Base-by-base conservation (phyloP, 192 early-diverging fungal species). In the Gryganskiella cystojenkinii region DNA sequence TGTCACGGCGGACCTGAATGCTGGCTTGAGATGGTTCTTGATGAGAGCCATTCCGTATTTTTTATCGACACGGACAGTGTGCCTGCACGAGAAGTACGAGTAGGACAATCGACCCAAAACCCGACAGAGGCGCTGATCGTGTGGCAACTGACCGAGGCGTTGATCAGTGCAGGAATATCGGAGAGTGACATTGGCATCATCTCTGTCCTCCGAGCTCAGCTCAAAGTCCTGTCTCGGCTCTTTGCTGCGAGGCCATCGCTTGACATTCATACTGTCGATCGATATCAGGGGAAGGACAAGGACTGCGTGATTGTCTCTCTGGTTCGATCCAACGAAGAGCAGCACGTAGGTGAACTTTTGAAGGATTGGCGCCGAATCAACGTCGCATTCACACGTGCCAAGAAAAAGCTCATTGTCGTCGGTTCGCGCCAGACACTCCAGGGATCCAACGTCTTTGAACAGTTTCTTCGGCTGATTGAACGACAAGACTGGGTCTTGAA, bases 231-330 rank as follows among this genome's bases (percentile, higher is more conserved):
- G 24, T 52, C 72, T 13, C 71, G 85, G 11, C 63, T 66, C 15
- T 65, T 92, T 20, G 61, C 64, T 7, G 47, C 53, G 2, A 60
- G 64, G 27, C 52, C 80, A 11, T 62, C 62, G 1, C 58, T 98
- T 11, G 95, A 97, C 57, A 79, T 94, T 52, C 88, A 90, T 22
- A 99, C 97, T 4, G 90, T 99, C 33, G 97, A 99, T 81, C 89
- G 91, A 59, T 97, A 91, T 75, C 97, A 99, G 80, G 97, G 97
- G 31, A 89, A 94, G 17, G 97, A 99, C 73, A 95, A 96, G 71
- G 90, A 93, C 4, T 92, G 92, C 56, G 90, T 98, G n/a, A 72
- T 99, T 19, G 86, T 99, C 3, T 96, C 95, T 9, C 85, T 95
- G 50, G 96, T 98, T 24, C 84, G 95, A 49, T 92, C 91, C 56